Conservation (phyloP, 2,329 filamentous ascomycete genomes). For the Arthrobotrys sphaeroides region DNA sequence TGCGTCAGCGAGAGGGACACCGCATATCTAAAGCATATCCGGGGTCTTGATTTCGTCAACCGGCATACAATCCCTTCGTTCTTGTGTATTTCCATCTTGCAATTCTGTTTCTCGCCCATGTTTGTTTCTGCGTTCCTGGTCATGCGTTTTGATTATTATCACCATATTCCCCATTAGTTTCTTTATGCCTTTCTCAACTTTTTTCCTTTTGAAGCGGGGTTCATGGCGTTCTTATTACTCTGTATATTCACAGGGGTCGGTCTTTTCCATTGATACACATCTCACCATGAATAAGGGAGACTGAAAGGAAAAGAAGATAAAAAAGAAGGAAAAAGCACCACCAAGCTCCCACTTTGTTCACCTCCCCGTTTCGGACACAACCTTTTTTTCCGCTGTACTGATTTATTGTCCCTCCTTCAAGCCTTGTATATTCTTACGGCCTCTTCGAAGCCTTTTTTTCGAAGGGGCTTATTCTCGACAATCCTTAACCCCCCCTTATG, state of each 20-base stretch:
- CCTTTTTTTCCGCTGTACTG: constrained; percentile 4
- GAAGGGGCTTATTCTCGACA: constrained; percentile 19
- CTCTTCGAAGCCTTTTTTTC: not conserved
- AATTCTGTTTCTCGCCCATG: constrained; percentile 11
- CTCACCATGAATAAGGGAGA: constrained; percentile 4
- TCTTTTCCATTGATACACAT: constrained; percentile 1
- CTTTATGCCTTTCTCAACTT: constrained; percentile 20
- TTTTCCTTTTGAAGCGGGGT: constrained; percentile 41
- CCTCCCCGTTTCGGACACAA: not conserved
- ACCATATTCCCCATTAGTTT: constrained; percentile 3
- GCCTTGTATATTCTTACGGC: constrained; percentile 23
- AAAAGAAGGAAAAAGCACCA: not conserved
- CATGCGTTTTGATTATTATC: constrained; percentile 6
- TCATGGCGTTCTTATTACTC: constrained; percentile 42
- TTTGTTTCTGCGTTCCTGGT: constrained; percentile 11
- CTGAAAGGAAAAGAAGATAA: too few species aligned
- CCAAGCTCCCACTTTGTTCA: not conserved
- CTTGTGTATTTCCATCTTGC: constrained; percentile 41
- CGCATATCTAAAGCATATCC: constrained; percentile 40
- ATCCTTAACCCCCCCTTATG: constrained; percentile 20
- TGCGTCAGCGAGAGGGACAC: constrained; percentile 33
- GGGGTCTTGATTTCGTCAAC: constrained; percentile 8
- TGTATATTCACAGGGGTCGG: constrained; percentile 32
- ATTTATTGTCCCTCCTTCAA: constrained; percentile 18
- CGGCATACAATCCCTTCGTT: too few species aligned